These are phyloP conservation scores for Suillus occidentalis DNA, from an alignment of 768 basidiomycete genomes.

Conservation along the genomic window DNA sequence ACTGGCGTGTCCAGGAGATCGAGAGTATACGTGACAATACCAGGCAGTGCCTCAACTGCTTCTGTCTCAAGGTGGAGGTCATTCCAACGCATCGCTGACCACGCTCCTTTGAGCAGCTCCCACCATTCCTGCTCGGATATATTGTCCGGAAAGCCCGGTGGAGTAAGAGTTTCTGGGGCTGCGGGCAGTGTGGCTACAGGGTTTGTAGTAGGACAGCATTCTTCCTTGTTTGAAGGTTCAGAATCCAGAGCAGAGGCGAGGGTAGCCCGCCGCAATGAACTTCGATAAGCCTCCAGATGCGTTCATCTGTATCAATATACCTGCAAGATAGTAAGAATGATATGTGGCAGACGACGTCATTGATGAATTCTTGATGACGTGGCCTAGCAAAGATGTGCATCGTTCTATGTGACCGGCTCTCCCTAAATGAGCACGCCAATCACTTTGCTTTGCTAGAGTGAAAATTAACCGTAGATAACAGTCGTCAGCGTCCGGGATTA, in stretches of 20 bases:
- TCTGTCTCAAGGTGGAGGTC: not conserved
- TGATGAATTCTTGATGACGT: not conserved
- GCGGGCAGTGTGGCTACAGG: not conserved
- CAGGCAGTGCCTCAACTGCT: not conserved
- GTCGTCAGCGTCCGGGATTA: not conserved
- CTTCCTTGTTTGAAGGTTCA: not conserved
- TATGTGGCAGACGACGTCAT: not conserved
- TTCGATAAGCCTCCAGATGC: not conserved
- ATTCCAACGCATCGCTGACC: slow-evolving; percentile 3
- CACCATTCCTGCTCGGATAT: not conserved
- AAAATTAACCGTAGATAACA: not conserved
- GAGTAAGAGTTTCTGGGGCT: not conserved
- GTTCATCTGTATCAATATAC: not conserved
- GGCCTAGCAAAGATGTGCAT: slow-evolving; percentile 1
- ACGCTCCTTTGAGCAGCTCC: not conserved
- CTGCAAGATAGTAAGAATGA: not conserved
- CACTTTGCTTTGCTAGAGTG: not conserved
- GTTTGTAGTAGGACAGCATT: not conserved
- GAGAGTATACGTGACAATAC: not conserved
- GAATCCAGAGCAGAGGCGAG: not conserved
- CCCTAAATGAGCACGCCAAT: not conserved
- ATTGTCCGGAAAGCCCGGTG: not conserved
- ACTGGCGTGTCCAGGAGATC: not conserved
- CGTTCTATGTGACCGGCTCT: not conserved
- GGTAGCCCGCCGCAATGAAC: too few species aligned